Percentiles rank a stretch among this genome's conserved stretches.
phyloP scores from a whole-genome alignment of 306 rosid genomes.

The Cucurbita maxima region DNA sequence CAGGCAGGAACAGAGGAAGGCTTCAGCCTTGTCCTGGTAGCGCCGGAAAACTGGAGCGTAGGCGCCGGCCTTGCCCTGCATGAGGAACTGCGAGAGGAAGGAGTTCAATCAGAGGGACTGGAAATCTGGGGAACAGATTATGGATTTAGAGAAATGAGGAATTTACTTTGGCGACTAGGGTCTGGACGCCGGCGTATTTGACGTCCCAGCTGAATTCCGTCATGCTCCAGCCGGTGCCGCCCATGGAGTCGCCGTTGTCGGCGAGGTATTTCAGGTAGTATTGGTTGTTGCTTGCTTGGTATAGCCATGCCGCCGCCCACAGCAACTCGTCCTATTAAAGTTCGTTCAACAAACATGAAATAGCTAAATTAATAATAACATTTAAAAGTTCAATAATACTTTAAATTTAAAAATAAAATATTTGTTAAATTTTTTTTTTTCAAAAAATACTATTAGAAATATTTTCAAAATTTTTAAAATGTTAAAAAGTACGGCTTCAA shows the following conservation, averaged over 20 bases:
- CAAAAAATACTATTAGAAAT: too few species aligned
- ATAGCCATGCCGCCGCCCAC: constrained; percentile 98
- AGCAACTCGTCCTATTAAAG: constrained; percentile 55
- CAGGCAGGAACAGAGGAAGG: constrained; percentile 66
- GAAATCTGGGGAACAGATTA: too few species aligned
- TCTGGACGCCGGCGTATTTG: constrained; percentile 81
- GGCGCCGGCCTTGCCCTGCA: constrained; percentile 75
- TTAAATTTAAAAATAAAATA: too few species aligned
- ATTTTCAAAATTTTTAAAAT: too few species aligned
- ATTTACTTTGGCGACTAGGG: constrained; percentile 70
- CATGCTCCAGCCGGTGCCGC: constrained; percentile 93
- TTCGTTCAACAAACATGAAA: too few species aligned
- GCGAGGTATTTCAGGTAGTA: constrained; percentile 78
- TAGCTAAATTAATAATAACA: too few species aligned
- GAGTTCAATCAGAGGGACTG: not conserved
- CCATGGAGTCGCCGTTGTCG: constrained; percentile 66
- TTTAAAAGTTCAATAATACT: too few species aligned
- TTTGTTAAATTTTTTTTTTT: too few species aligned
- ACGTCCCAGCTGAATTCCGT: constrained; percentile 92
- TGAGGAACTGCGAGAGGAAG: constrained; percentile 38
- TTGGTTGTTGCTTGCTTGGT: constrained; percentile 63
- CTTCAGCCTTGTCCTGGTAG: constrained; percentile 60
- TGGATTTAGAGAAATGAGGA: not conserved
- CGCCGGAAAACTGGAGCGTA: constrained; percentile 49
- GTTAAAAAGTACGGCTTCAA: too few species aligned